Percentiles rank a stretch among this genome's conserved stretches.
phyloP scores from a whole-genome alignment of 768 basidiomycete species.

The Amanita phalloides region DNA sequence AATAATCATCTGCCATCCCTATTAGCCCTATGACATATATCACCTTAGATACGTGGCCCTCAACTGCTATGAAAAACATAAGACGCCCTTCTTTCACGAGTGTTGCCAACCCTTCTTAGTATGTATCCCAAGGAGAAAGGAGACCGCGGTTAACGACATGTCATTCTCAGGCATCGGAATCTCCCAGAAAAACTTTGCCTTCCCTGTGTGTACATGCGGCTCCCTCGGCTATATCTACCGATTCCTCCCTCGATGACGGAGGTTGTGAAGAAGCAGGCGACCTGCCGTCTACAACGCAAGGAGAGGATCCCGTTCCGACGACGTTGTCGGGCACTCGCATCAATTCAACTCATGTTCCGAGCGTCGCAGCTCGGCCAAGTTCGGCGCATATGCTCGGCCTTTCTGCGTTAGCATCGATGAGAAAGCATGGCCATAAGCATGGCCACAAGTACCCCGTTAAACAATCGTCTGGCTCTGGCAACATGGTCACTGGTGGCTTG shows the following conservation, averaged over 20 bases:
- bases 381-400: background rate
- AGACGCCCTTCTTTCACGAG: conserved; percentile 45
- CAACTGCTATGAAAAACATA: conserved; percentile 36
- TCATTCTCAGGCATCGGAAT: conserved; percentile 7
- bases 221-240: background rate
- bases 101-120: conserved; percentile 71
- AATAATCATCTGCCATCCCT: conserved; percentile 1
- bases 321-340: background rate
- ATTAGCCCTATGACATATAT: conserved; percentile 41
- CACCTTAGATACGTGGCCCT: conserved; percentile 54
- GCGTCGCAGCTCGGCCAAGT: conserved; percentile 5
- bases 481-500: conserved; percentile 32
- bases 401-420: background rate
- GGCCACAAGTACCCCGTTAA: background rate
- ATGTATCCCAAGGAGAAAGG: conserved; percentile 11
- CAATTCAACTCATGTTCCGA: conserved; percentile 2
- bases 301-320: background rate
- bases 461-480: background rate
- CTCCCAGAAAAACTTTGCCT: conserved; percentile 3
- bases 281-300: background rate
- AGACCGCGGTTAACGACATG: background rate
- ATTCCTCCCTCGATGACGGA: background rate
- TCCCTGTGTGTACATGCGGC: conserved; percentile 7
- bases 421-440: background rate
- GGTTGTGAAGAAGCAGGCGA: conserved; percentile 1